phyloP scores from a whole-genome alignment of 352 stramenopile genomes.

The Phytophthora niederhauseri region DNA sequence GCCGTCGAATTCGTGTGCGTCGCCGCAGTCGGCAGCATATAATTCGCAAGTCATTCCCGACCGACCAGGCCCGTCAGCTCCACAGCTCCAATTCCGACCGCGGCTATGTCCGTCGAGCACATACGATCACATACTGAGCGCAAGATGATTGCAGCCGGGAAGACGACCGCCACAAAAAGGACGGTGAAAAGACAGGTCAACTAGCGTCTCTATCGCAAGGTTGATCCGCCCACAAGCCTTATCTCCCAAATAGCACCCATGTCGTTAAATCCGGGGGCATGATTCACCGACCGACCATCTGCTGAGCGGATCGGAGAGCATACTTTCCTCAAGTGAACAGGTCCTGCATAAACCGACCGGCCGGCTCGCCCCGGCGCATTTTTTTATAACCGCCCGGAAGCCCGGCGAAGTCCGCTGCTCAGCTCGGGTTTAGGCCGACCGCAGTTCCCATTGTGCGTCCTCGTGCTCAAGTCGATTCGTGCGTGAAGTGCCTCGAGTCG shows the following conservation, averaged over 20 bases:
- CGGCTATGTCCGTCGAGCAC: constrained; percentile 10
- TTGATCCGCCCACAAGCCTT: constrained; percentile 2
- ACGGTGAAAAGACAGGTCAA: not conserved
- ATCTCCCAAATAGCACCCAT: not conserved
- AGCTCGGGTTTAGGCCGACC: not conserved
- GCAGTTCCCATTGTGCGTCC: constrained; percentile 40
- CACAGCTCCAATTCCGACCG: not conserved
- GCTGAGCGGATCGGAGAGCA: constrained; percentile 11
- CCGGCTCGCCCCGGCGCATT: constrained; percentile 29
- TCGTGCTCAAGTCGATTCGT: constrained; percentile 11
- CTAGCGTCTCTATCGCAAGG: constrained; percentile 24
- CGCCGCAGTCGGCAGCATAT: constrained; percentile 31
- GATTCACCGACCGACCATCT: constrained; percentile 37
- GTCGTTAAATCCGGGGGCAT: constrained; percentile 21
- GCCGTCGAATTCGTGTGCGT: constrained; percentile 28
- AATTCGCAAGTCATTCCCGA: constrained; percentile 40
- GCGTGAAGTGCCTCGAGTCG: not conserved
- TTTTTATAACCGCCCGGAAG: constrained; percentile 39
- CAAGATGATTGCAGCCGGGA: constrained; percentile 23
- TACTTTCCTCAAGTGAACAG: constrained; percentile 29
- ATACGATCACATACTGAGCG: constrained; percentile 29
- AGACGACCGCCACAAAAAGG: constrained; percentile 25
- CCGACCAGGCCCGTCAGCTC: constrained; percentile 32
- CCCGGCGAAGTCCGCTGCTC: constrained; percentile 24
- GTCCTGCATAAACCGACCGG: constrained; percentile 33